Base-by-base conservation (phyloP, 805 yeast species). In the Zygoascus biomembranicola region DNA sequence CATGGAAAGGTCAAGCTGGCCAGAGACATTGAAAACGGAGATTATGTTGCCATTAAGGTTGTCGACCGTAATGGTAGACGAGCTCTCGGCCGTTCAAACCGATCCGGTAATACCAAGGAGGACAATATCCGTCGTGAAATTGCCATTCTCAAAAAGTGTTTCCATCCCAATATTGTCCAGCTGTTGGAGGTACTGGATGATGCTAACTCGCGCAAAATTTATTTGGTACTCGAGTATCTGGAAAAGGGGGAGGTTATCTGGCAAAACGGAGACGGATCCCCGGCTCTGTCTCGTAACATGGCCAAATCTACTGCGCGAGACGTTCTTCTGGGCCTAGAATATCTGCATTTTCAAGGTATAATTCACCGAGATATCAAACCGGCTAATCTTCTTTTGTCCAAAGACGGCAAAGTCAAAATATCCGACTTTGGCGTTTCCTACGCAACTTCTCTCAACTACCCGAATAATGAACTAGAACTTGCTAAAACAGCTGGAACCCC, bases 401-500 rank as follows among this genome's bases (percentile, higher is more conserved):
- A 77, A 14, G 84, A 86, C 59, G 81, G 84, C 52, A 74, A 77
- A 8, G 96, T 90, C 26, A 94, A 94, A 69, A 94, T 92, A 43
- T 84, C 95, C n/a, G 99, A 92, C 71, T 94, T 92, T 70, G 98
- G 99, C 23, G 95, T 94, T 13, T 88, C 97, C 0, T 86, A 87
- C 68, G 89, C 92, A 0, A 66, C 75, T 2, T 62, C 73, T 2
- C 59, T 67, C 47, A 65, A 62, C 19, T 75, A 70, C 28, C 81
- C 79, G 49, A 80, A 78, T 26, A 75, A 79, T 59, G 97, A 90
- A 57, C 72, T 82, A 53, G 97, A 92, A 61, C 74, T 92, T 57
- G 95, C 97, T 1, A 92, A 90, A 68, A 92, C 98, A 0, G 98
- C 95, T 0, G 99, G 98, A 5, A 92, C 98, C 0, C 98, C 98